A percentile compares a stretch with the other conserved stretches of the same genome.
Conservation (phyloP, 2,329 filamentous ascomycete genomes). For the Penicillium sp. region DNA sequence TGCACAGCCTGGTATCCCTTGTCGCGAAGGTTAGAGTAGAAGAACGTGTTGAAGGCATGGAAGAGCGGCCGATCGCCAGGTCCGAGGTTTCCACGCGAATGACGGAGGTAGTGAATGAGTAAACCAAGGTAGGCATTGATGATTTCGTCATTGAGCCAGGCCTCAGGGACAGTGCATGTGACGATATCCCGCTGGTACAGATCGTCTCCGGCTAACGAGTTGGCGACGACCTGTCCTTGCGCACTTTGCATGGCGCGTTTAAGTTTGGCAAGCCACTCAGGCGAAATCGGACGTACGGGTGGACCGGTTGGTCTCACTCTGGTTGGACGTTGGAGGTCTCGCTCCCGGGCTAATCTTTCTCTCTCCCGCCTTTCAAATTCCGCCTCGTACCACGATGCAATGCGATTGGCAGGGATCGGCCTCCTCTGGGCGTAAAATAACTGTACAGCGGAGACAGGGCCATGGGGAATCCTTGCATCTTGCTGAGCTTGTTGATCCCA, state of each 20-base stretch:
- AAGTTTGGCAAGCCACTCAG: slow-evolving; percentile 37
- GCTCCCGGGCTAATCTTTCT: slow-evolving; percentile 22
- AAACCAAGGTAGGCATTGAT: slow-evolving; percentile 47
- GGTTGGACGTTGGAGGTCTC: slow-evolving; percentile 13
- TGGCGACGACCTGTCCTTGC: slow-evolving; percentile 28
- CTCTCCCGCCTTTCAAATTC: slow-evolving; percentile 29
- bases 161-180: slow-evolving; percentile 35
- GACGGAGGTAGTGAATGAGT: slow-evolving; percentile 40
- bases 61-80: slow-evolving; percentile 38
- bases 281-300: slow-evolving; percentile 36
- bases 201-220: slow-evolving; percentile 35
- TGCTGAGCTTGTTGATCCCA: slow-evolving; percentile 18
- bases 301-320: slow-evolving; percentile 27
- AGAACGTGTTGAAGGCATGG: slow-evolving; percentile 47
- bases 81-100: slow-evolving; percentile 32
- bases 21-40: slow-evolving; percentile 43
- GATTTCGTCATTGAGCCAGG: slow-evolving; percentile 48
- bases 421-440: slow-evolving; percentile 22
- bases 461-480: slow-evolving; percentile 19
- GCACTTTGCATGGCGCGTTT: slow-evolving; percentile 28
- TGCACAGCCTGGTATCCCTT: slow-evolving; percentile 40
- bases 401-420: slow-evolving; percentile 28
- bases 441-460: slow-evolving; percentile 32
- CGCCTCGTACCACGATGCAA: slow-evolving; percentile 28
- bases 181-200: slow-evolving; percentile 37